Percentiles rank a stretch among this genome's conserved stretches.
Conservation (phyloP, 2,329 filamentous ascomycete species). For the Dothideomycetes sp. region DNA sequence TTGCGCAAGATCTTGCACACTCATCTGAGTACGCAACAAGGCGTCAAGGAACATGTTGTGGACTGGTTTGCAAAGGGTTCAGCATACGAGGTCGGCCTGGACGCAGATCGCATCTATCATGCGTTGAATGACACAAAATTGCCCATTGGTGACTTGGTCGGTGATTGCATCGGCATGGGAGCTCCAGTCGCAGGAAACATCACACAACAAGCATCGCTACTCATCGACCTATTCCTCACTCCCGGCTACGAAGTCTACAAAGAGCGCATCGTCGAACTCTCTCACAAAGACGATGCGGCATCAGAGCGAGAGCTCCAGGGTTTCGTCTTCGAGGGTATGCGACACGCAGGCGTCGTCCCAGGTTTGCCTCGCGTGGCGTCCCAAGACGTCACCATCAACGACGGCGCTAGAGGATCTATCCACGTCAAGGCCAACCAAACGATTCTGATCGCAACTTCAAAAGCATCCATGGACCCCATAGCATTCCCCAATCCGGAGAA, state of each 20-base stretch:
- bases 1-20: slow-evolving; percentile 35
- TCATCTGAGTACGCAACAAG: slow-evolving; percentile 39
- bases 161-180: slow-evolving; percentile 42
- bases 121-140: slow-evolving; percentile 38
- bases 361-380: slow-evolving; percentile 44
- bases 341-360: slow-evolving; percentile 43
- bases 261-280: slow-evolving; percentile 41
- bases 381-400: slow-evolving; percentile 33
- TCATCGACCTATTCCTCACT: slow-evolving; percentile 45
- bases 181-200: slow-evolving; percentile 43
- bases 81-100: slow-evolving; percentile 40
- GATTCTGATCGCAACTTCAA: slow-evolving; percentile 37
- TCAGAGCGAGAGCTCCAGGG: slow-evolving; percentile 42
- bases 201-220: slow-evolving; percentile 44
- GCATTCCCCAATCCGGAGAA: slow-evolving; percentile 35
- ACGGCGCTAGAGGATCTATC: slow-evolving; percentile 40
- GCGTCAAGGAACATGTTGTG: slow-evolving; percentile 34
- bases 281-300: slow-evolving; percentile 34
- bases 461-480: slow-evolving; percentile 32
- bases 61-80: slow-evolving; percentile 42
- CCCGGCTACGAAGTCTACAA: slow-evolving; percentile 44
- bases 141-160: slow-evolving; percentile 40
- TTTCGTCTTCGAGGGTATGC: slow-evolving; percentile 48
- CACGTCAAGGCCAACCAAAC: slow-evolving; percentile 37
- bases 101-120: slow-evolving; percentile 45